Conservation (phyloP, 1,284 basidiomycete genomes). For the Peniophora sp. region DNA sequence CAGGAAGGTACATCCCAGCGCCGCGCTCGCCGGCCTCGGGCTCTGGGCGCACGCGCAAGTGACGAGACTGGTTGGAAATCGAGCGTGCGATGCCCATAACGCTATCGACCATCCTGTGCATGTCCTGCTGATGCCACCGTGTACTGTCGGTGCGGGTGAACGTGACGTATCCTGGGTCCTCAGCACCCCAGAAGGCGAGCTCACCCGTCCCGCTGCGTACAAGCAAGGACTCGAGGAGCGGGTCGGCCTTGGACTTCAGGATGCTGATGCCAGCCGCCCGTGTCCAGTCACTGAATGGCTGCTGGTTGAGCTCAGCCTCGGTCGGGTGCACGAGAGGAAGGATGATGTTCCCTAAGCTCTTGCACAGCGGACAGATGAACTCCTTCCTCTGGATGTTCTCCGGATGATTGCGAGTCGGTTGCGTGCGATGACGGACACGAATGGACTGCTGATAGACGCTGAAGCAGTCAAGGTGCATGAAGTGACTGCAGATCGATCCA, state of each 20-base stretch:
- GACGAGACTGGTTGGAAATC: slow-evolving; percentile 66
- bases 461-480: slow-evolving; percentile 98
- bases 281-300: slow-evolving; percentile 75
- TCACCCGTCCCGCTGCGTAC: slow-evolving; percentile 74
- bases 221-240: slow-evolving; percentile 59
- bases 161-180: slow-evolving; percentile 60
- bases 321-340: slow-evolving; percentile 66
- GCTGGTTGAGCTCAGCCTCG: slow-evolving; percentile 38
- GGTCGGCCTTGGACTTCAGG: slow-evolving; percentile 70
- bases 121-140: slow-evolving; percentile 45
- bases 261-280: slow-evolving; percentile 74
- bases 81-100: slow-evolving; percentile 64
- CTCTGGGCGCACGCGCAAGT: slow-evolving; percentile 67
- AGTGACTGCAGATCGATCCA: slow-evolving; percentile 88
- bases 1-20: slow-evolving; percentile 78
- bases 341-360: slow-evolving; percentile 92
- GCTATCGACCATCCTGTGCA: slow-evolving; percentile 72
- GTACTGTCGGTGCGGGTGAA: slow-evolving; percentile 41
- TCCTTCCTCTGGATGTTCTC: slow-evolving; percentile 90
- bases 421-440: slow-evolving; percentile 81
- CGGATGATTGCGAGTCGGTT: slow-evolving; percentile 91
- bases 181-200: slow-evolving; percentile 78
- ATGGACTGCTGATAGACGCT: slow-evolving; percentile 85
- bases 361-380: slow-evolving; percentile 98
- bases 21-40: slow-evolving; percentile 67